Evolutionary conservation across 495 filamentous ascomycete genomes (phyloP).

Genomic region (Penicillium desertorum): DNA sequence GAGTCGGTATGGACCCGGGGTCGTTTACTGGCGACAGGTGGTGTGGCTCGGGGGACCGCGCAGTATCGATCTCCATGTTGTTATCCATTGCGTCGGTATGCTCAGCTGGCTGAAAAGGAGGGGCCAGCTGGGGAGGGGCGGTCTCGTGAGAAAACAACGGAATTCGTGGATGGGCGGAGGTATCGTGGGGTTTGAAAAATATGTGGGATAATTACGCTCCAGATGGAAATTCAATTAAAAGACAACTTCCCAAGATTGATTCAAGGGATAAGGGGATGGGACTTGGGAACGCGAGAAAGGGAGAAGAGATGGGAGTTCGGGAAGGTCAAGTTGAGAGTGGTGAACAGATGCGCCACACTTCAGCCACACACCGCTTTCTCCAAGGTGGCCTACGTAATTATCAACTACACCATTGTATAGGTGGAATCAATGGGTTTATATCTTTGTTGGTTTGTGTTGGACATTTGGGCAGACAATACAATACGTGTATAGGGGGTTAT

Average conservation of each 20-base stretch:
- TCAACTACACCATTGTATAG: constrained; percentile 4
- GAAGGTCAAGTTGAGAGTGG: constrained; percentile 33
- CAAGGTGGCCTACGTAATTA: constrained; percentile 3
- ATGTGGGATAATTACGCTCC: constrained; percentile 15
- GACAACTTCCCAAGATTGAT: constrained; percentile 20
- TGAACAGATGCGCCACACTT: constrained; percentile 29
- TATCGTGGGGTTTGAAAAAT: constrained; percentile 17
- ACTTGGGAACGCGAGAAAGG: constrained; percentile 23
- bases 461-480: not conserved
- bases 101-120: constrained; percentile 32
- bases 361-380: constrained; percentile 31
- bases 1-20: constrained; percentile 82
- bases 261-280: constrained; percentile 27
- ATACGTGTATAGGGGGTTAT: not conserved
- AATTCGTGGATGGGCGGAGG: constrained; percentile 20
- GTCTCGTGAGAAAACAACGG: constrained; percentile 42
- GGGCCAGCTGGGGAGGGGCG: constrained; percentile 42
- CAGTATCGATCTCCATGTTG: constrained; percentile 90
- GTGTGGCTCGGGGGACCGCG: constrained; percentile 80
- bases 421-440: not conserved
- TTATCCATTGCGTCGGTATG: constrained; percentile 71
- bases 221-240: constrained; percentile 22
- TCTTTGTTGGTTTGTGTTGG: not conserved
- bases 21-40: constrained; percentile 70
- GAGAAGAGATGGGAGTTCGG: constrained; percentile 30